Evolutionary conservation across 23 red algal genomes (phyloP), one percentile per base, ranked within the genome.

Genomic region (Gracilaria vermiculophylla): DNA sequence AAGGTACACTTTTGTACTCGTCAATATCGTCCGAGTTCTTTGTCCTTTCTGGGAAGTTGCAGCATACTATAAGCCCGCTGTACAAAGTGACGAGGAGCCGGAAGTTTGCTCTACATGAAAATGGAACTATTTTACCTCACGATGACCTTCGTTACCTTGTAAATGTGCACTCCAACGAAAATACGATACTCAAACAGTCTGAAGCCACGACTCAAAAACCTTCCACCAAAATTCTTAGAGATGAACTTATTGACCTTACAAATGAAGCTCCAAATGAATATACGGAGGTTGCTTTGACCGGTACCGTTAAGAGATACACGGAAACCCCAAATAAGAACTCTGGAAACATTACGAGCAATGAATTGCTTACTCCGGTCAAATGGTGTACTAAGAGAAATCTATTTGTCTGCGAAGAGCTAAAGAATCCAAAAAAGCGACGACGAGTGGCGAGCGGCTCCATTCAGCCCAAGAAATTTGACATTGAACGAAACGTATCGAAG

Each of bases 51-150:
- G 87, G 75, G 16, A 49, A 49, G 33, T 57, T 91, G 50, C 75
- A 81, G 0, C 50, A 81, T 5, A 58, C 53, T 36, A 52, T 71
- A 39, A 80, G 56, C 78, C 87, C 87, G 9, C 27, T 91, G 58
- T 69, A 53, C 33, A n/a, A 65, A 47, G 16, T 80, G 23, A 80
- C 45, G 19, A 36, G 87, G 25, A 54, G 52, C 40, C 69, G 64
- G 27, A 91, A 72, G 64, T 91, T 91, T 81, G 13, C 54, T 2
- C 58, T 91, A 16, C 76, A 67, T 69, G 57, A 71, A 12, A 60
- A 80, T 52, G 87, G 87, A 14, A 88, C 84, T 11, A 19, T 88
- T 20, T 40, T 29, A 16, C 48, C 48, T 50, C 84, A 88, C 20
- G 60, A 62, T 50, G 84, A 88, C 58, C 67, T 88, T 47, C 47